phyloP scores from a whole-genome alignment of 139 green algal genomes.

The Gonium pectorale region DNA sequence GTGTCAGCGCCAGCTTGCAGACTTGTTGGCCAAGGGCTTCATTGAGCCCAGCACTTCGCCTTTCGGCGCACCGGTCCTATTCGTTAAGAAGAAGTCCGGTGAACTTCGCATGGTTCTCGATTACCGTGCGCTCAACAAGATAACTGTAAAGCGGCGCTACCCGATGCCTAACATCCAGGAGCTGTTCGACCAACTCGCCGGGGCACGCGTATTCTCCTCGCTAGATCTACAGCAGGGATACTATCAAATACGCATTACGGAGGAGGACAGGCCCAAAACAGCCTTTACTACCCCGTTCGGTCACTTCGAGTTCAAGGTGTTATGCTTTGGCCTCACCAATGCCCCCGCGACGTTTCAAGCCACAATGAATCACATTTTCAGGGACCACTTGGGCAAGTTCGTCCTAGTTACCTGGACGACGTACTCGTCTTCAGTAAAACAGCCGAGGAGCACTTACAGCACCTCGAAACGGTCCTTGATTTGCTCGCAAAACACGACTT shows the following conservation, averaged over 20 bases:
- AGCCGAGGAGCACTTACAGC: conserved; percentile 50
- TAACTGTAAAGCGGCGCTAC: conserved; percentile 54
- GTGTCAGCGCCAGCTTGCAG: too few relatives aligned
- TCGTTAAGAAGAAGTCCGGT: conserved; percentile 75
- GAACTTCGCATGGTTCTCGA: conserved; percentile 61
- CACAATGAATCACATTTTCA: conserved; percentile 61
- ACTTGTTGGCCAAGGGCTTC: too few relatives aligned
- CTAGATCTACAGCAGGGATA: conserved; percentile 54
- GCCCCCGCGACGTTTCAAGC: conserved; percentile 39
- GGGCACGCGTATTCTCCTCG: conserved; percentile 38
- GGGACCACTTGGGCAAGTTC: conserved; percentile 50
- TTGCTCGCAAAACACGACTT: conserved; percentile 57
- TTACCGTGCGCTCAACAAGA: conserved; percentile 49
- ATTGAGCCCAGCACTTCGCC: too few relatives aligned
- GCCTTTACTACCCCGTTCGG: conserved; percentile 48
- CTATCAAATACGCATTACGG: conserved; percentile 46
- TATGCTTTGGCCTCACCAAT: conserved; percentile 41
- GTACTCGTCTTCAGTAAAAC: conserved; percentile 57
- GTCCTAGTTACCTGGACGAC: conserved; percentile 71
- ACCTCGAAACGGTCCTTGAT: conserved; percentile 51
- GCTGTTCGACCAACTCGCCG: conserved; percentile 51
- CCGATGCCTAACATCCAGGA: conserved; percentile 67
- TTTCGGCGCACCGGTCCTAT: too few relatives aligned
- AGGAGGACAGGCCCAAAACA: conserved; percentile 47
- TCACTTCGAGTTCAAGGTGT: conserved; percentile 52